Percentiles rank a stretch among this genome's conserved stretches.
Evolutionary conservation across 129 eudicot genomes (phyloP).

Genomic region (Calendula officinalis): DNA sequence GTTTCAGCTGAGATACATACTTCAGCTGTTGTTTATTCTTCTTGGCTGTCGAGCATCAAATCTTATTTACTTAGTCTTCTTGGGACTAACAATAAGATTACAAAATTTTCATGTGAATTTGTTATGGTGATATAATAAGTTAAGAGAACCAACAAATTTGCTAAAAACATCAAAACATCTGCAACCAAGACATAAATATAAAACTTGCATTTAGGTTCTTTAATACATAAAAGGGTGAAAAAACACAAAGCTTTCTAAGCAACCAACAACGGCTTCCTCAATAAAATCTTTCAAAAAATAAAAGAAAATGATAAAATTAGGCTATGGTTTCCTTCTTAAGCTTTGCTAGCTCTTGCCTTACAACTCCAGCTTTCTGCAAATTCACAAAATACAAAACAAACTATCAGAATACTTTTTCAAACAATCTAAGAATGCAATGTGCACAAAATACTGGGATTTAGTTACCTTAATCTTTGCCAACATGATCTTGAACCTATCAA

Average conservation of each 20-base stretch:
- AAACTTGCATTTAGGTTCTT: constrained; percentile 5
- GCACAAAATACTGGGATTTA: not conserved
- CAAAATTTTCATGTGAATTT: too few species aligned
- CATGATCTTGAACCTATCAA: constrained; percentile 61
- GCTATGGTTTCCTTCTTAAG: constrained; percentile 45
- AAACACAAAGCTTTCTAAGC: constrained; percentile 13
- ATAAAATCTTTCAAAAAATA: constrained; percentile 14
- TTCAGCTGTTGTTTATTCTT: too few species aligned
- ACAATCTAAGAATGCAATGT: not conserved
- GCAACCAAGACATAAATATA: constrained; percentile 3
- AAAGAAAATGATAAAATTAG: constrained; percentile 9
- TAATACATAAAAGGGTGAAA: constrained; percentile 7
- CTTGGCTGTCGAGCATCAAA: too few species aligned
- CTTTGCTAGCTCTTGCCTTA: constrained; percentile 49
- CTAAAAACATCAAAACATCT: constrained; percentile 6
- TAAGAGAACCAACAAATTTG: too few species aligned
- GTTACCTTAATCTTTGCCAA: constrained; percentile 60
- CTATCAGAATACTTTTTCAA: not conserved
- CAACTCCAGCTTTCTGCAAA: constrained; percentile 55
- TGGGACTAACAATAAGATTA: too few species aligned
- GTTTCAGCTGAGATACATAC: too few species aligned
- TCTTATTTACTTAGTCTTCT: too few species aligned
- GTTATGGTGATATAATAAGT: too few species aligned
- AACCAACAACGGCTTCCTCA: constrained; percentile 21
- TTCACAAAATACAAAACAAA: constrained; percentile 13